phyloP scores from a whole-genome alignment of 2,329 filamentous ascomycete genomes.

The Fusarium bulbicola region DNA sequence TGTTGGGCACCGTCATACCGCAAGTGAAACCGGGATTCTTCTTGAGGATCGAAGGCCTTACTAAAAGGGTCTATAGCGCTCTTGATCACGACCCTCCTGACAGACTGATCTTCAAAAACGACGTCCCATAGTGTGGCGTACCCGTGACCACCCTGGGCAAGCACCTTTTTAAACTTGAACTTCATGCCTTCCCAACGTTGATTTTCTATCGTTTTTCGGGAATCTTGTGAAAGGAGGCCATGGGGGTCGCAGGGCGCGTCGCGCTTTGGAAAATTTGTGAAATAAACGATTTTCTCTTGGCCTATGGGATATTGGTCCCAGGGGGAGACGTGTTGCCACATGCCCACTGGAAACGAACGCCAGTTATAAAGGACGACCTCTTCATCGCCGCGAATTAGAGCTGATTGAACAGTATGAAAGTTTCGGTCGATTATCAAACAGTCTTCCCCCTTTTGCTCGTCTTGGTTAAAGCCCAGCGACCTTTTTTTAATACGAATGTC shows the following conservation, averaged over 20 bases:
- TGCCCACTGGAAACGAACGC: not conserved
- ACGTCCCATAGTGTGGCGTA: slow-evolving; percentile 38
- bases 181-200: slow-evolving; percentile 29
- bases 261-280: not conserved
- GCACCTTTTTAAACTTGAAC: slow-evolving; percentile 39
- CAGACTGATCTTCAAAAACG: slow-evolving; percentile 32
- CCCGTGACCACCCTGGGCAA: slow-evolving; percentile 43
- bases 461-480: not conserved
- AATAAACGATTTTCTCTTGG: not conserved
- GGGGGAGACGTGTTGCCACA: not conserved
- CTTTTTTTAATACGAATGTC: not conserved
- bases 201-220: not conserved
- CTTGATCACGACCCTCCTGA: slow-evolving; percentile 43
- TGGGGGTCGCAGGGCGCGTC: not conserved
- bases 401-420: slow-evolving; percentile 14
- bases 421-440: slow-evolving; percentile 5
- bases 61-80: not conserved
- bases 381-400: slow-evolving; percentile 32
- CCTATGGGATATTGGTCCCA: not conserved
- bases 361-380: not conserved
- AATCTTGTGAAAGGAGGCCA: not conserved
- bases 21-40: slow-evolving; percentile 38
- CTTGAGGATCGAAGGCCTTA: not conserved
- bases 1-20: slow-evolving; percentile 42
- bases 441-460: not conserved